Evolutionary conservation across 2,329 filamentous ascomycete genomes (phyloP).

Genomic region (Exophiala xenobiotica): DNA sequence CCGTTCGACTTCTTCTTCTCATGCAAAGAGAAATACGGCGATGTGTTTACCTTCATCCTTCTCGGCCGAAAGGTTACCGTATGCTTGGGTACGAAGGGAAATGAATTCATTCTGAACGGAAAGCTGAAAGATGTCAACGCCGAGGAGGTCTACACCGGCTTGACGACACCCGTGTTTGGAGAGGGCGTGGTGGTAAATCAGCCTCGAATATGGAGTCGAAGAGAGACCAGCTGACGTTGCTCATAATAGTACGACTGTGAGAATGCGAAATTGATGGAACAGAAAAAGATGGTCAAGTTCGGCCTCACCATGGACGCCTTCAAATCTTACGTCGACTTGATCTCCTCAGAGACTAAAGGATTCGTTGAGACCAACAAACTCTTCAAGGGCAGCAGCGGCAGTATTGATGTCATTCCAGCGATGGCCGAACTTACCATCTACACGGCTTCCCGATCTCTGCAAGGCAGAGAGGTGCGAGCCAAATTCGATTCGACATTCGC

Average conservation of each 20-base stretch:
- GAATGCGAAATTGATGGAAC: conserved; percentile 90
- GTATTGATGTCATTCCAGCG: conserved; percentile 61
- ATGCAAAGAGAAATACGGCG: conserved; percentile 77
- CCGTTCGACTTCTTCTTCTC: conserved; percentile 79
- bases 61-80: conserved; percentile 87
- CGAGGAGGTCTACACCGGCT: conserved; percentile 81
- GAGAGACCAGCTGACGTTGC: conserved; percentile 1
- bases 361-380: conserved; percentile 55
- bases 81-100: conserved; percentile 75
- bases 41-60: conserved; percentile 86
- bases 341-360: conserved; percentile 68
- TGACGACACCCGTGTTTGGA: conserved; percentile 72
- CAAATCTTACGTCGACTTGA: conserved; percentile 73
- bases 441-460: conserved; percentile 73
- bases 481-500: conserved; percentile 72
- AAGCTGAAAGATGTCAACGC: conserved; percentile 88
- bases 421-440: conserved; percentile 79
- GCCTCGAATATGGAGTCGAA: background rate
- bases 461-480: conserved; percentile 72
- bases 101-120: conserved; percentile 90
- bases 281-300: conserved; percentile 78
- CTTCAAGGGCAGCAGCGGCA: conserved; percentile 60
- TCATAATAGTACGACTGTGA: conserved; percentile 76
- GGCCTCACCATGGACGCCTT: conserved; percentile 61
- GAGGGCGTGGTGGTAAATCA: conserved; percentile 51